Evolutionary conservation across 345 rosid species (phyloP), one percentile per base, ranked within the genome.

Genomic region (Lepidium africanum): DNA sequence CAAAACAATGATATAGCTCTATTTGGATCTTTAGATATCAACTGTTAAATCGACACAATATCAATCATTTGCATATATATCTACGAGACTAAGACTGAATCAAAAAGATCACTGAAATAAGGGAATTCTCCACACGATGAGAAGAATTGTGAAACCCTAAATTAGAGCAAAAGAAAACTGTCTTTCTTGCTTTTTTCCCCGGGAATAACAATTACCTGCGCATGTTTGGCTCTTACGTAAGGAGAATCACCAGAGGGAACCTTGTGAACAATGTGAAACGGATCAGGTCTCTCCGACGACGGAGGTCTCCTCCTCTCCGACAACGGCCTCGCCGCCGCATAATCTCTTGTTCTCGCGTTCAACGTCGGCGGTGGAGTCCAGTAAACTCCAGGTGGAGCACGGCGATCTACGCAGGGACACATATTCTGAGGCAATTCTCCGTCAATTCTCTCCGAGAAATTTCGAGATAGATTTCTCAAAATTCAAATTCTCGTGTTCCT

Each of bases 231-330:
- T 80, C 79, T 83, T 69, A 84, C 94, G 59, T 90, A 90, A 37
- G 96, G 96, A 43, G 96, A 90, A 65, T 90, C 88, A 23, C 87
- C 86, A 14, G 85, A 70, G 9, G 96, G 96, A 14, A 90, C 96
- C 67, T 87, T 90, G 77, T 87, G 88, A 33, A 83, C 67, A 48
- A 79, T 82, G 79, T 87, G 93, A 42, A 85, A 87, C 6, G 76
- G 65, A 70, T 81, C 87, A 11, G 63, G 76, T 17, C 74, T 77
- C 69, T 73, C 63, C 32, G 64, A 53, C 0, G 87, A 80, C 17
- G 81, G 72, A 10, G 71, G 49, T 51, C 70, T 69, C 61, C 74
- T 82, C 76, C 80, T 78, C 82, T 85, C 93, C 5, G 90, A 76
- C 84, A 82, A 54, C 5, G 86, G 85, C 79, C 71, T 71, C 46